These are phyloP conservation scores for Cyclocybe cylindracea DNA, from an alignment of 768 basidiomycete species.

Conservation along the genomic window DNA sequence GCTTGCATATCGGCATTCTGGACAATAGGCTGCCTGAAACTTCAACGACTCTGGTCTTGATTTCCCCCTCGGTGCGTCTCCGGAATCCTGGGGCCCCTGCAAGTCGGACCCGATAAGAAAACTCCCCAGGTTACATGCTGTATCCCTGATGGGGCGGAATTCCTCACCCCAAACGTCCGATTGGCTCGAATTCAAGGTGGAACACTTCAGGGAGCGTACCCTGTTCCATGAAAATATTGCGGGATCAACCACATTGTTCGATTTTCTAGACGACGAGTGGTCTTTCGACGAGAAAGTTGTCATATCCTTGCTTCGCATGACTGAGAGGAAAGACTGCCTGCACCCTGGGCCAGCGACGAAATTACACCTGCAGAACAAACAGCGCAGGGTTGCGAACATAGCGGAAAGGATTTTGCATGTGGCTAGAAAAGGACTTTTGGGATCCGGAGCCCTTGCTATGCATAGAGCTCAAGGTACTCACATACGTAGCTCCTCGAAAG, in stretches of 20 bases:
- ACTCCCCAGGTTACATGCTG: not conserved
- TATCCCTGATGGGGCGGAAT: not conserved
- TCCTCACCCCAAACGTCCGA: not conserved
- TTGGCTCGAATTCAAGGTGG: not conserved
- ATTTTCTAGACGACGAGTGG: conserved; percentile 5
- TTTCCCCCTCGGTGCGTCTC: conserved; percentile 6
- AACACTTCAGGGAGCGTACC: not conserved
- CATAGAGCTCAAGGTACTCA: no score
- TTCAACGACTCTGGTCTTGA: conserved; percentile 19
- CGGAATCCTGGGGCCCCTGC: not conserved
- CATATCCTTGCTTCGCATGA: conserved; percentile 21
- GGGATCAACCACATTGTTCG: not conserved
- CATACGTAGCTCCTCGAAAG: no score
- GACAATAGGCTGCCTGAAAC: not conserved
- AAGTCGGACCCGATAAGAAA: conserved; percentile 1
- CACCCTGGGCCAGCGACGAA: not conserved
- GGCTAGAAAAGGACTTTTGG: conserved; percentile 1
- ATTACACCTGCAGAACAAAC: not conserved
- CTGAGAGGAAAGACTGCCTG: conserved; percentile 8
- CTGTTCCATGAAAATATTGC: not conserved
- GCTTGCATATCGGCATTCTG: not conserved
- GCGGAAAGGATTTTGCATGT: conserved; percentile 4
- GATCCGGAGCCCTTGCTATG: no score
- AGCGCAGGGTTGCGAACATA: not conserved
- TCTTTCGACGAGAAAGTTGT: conserved; percentile 23